These are phyloP conservation scores for Septoria petroselini DNA, from an alignment of 2,329 filamentous ascomycete species.

Conservation along the genomic window DNA sequence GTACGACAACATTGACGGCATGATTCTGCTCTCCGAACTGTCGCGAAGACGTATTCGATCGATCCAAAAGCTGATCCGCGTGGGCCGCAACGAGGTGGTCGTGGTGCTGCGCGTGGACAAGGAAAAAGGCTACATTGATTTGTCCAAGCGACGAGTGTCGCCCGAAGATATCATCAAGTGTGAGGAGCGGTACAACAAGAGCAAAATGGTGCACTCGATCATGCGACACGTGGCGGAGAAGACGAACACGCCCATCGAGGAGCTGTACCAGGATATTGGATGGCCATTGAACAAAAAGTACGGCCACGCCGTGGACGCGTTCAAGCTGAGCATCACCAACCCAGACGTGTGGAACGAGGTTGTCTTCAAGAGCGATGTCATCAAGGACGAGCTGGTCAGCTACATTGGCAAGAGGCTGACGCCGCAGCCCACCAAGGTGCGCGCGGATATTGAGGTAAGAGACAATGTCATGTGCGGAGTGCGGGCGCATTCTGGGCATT, in stretches of 20 bases:
- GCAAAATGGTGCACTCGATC: constrained; percentile 98
- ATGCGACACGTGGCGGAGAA: constrained; percentile 99
- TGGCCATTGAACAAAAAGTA: constrained; percentile 99
- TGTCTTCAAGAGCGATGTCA: constrained; percentile 77
- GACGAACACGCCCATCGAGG: constrained; percentile 89
- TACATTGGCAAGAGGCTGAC: constrained; percentile 98
- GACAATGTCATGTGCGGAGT: neutral
- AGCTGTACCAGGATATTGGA: constrained; percentile 86
- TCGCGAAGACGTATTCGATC: constrained; percentile 96
- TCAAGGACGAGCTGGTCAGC: constrained; percentile 83
- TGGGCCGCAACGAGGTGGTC: constrained; percentile 96
- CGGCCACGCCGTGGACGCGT: constrained; percentile 93
- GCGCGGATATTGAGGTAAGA: constrained; percentile 81
- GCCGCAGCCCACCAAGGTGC: constrained; percentile 97
- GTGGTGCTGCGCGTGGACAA: constrained; percentile 98
- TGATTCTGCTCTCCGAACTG: constrained; percentile 97
- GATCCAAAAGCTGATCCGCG: constrained; percentile 98
- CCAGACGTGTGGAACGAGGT: constrained; percentile 94
- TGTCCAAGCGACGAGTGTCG: constrained; percentile 96
- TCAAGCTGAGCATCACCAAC: constrained; percentile 99
- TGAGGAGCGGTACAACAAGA: constrained; percentile 99
- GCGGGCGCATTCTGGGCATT: neutral
- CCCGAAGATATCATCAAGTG: constrained; percentile 98
- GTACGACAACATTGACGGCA: constrained; percentile 99
- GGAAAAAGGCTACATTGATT: constrained; percentile 98